A percentile compares a stretch with the other conserved stretches of the same genome.
phyloP scores from a whole-genome alignment of 2,329 filamentous ascomycete species.

The Aquanectria penicillioides region DNA sequence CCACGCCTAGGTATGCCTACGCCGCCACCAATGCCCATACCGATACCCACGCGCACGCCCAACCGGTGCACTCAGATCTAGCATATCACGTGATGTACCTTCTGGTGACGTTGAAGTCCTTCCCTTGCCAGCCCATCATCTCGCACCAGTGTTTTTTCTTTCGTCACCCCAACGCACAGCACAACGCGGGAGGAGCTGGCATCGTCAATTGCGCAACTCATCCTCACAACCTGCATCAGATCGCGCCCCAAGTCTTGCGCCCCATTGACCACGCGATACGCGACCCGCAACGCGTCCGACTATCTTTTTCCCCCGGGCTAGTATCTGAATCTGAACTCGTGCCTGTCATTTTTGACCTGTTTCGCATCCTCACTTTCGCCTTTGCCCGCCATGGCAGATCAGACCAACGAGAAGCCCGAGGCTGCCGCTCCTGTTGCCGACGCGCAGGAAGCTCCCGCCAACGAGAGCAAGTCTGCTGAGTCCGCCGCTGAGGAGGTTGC shows the following conservation, averaged over 20 bases:
- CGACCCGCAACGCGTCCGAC: constrained; percentile 43
- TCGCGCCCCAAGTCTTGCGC: constrained; percentile 45
- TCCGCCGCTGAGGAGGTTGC: constrained; percentile 35
- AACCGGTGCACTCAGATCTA: constrained; percentile 26
- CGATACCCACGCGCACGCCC: constrained; percentile 13
- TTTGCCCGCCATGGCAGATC: constrained; percentile 51
- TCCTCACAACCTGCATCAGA: constrained; percentile 41
- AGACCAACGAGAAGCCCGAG: constrained; percentile 49
- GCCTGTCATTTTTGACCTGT: constrained; percentile 27
- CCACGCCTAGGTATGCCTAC: no score
- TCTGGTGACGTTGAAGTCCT: constrained; percentile 50
- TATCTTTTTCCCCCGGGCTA: constrained; percentile 29
- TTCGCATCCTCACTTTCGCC: constrained; percentile 34
- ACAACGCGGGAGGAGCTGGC: constrained; percentile 46
- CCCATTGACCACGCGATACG: constrained; percentile 43
- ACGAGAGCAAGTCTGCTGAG: constrained; percentile 37
- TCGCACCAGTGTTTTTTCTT: constrained; percentile 48
- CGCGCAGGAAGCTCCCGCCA: constrained; percentile 43
- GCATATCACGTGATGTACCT: constrained; percentile 46
- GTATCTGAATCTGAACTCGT: constrained; percentile 25
- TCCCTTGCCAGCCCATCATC: constrained; percentile 45
- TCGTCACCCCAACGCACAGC: constrained; percentile 47
- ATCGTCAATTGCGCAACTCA: constrained; percentile 47
- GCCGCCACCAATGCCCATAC: no score
- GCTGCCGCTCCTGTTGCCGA: constrained; percentile 45